Percentiles rank a stretch among this genome's conserved stretches.
Conservation (phyloP, 192 early-diverging fungal genomes). For the Coemansia sp. region DNA sequence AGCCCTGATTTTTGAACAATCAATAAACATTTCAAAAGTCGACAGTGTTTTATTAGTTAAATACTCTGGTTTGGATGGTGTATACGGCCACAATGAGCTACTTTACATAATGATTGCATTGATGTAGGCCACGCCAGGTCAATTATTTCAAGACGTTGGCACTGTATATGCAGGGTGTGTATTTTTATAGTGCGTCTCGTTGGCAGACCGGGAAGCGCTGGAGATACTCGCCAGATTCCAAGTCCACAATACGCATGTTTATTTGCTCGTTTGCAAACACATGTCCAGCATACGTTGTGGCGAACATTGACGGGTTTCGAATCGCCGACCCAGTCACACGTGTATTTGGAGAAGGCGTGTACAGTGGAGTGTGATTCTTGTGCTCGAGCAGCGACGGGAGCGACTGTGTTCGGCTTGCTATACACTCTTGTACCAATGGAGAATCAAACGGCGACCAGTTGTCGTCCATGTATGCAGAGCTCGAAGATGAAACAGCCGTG, state of each 20-base stretch:
- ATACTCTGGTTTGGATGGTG: too few relatives aligned
- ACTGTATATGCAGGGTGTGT: neutral
- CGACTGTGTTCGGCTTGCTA: neutral
- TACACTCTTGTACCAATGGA: slow-evolving; percentile 22
- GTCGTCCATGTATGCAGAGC: slow-evolving; percentile 8
- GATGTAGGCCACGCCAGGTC: too few relatives aligned
- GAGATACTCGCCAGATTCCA: slow-evolving; percentile 46
- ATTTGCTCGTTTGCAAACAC: slow-evolving; percentile 27
- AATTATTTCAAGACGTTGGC: too few relatives aligned
- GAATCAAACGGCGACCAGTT: slow-evolving; percentile 43
- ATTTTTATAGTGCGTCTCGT: neutral
- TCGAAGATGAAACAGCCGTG: neutral
- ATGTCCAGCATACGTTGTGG: slow-evolving; percentile 32
- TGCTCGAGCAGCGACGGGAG: slow-evolving; percentile 22
- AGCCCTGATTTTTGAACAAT: too few relatives aligned
- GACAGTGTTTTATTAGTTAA: too few relatives aligned
- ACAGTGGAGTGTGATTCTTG: slow-evolving; percentile 19
- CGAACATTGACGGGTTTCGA: slow-evolving; percentile 9
- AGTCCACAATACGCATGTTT: slow-evolving; percentile 27
- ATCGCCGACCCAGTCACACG: neutral
- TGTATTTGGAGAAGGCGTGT: slow-evolving; percentile 3
- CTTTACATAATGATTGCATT: too few relatives aligned
- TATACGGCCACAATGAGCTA: too few relatives aligned
- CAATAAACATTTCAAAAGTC: too few relatives aligned
- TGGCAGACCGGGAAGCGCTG: slow-evolving; percentile 16